Conservation (phyloP, 2,329 filamentous ascomycete genomes). For the Zymoseptoria tritici region DNA sequence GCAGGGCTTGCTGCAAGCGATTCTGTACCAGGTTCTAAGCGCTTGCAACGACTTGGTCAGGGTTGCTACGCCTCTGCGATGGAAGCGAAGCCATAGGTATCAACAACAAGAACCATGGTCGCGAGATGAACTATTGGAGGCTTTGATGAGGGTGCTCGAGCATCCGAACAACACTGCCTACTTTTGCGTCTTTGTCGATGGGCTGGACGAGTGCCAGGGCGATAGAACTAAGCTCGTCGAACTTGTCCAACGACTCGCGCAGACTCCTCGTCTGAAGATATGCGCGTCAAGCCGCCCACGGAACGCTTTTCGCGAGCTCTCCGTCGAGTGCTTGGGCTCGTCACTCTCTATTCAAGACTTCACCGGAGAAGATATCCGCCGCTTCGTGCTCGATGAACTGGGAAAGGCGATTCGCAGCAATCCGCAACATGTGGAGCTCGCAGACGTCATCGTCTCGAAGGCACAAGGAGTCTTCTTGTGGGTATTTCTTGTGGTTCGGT, state of each 20-base stretch:
- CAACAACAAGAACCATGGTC: not conserved
- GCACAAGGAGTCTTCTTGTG: too few species aligned
- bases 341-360: not conserved
- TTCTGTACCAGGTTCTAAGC: conserved; percentile 10
- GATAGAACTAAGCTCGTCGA: conserved; percentile 1
- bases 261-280: conserved; percentile 2
- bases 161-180: not conserved
- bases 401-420: not conserved
- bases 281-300: conserved; percentile 8
- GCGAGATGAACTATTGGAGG: not conserved
- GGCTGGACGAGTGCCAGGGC: conserved; percentile 15
- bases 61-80: not conserved
- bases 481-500: too few species aligned
- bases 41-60: conserved; percentile 6
- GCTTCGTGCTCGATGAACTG: not conserved
- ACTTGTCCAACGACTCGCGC: not conserved
- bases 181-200: conserved; percentile 19
- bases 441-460: too few species aligned
- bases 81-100: not conserved
- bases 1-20: conserved; percentile 9
- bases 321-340: not conserved
- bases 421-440: not conserved
- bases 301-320: conserved; percentile 3
- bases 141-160: not conserved
- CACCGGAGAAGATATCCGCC: not conserved